Evolutionary conservation across 1,139 yeast species (phyloP), one percentile per base, ranked within the genome.

Genomic region (Taphrina pruni): DNA sequence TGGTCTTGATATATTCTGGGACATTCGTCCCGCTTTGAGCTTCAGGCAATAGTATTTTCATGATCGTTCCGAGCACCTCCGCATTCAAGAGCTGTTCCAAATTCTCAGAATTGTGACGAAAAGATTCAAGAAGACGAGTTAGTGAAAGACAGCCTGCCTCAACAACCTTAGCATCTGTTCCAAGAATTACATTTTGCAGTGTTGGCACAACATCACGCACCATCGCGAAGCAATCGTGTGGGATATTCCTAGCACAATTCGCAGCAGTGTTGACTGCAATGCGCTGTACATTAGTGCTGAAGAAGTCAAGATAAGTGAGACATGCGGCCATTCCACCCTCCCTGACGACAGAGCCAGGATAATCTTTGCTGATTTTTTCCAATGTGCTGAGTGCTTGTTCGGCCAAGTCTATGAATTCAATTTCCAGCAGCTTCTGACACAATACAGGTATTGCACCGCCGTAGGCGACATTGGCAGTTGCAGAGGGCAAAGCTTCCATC

Each of bases 281-380:
- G 70, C 96, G 81, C 77, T 94, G 99, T 0, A 96, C 91, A 78
- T 91, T 97, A 38, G 88, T 84, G 0, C 97, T 90, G 77, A 94
- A 88, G 75, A 94, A 94, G 77, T 94, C 99, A 72, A 92, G 81
- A 75, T 87, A 90, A 74, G 86, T 86, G 58, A 94, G 78, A 72
- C 91, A 88, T 0, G 91, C 87, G 4, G 83, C 79, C 32, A 93
- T 78, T 7, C 95, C 89, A 50, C 89, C 88, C 70, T 86, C 78
- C 39, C 76, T 73, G 7, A 79, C 75, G 14, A 81, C 76, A 6
- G 76, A 73, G n/a, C 72, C 70, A 0, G 83, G 81, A 71, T 75
- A 78, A 45, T 78, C 78, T 7, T 69, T 73, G 0, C 83, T 79
- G 4, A 81, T 76, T 46, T 77, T 76, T 69, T 78, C 79, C 48